These are phyloP conservation scores for Claviceps humidiphila DNA, from an alignment of 2,329 filamentous ascomycete genomes.

Conservation along the genomic window DNA sequence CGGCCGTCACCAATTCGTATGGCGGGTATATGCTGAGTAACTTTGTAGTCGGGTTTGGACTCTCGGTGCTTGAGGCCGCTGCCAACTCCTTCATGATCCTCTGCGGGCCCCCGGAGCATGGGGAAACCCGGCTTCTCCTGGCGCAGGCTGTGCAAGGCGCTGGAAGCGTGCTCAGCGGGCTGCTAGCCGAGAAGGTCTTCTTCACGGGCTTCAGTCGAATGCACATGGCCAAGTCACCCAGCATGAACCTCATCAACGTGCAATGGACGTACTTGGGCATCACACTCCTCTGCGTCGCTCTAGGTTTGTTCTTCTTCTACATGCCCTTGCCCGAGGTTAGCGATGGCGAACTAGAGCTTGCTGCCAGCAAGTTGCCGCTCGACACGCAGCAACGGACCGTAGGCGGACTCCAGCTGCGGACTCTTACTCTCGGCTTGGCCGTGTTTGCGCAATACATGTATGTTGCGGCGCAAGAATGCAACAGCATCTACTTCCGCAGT, in stretches of 20 bases:
- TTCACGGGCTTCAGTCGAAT: slow-evolving; percentile 44
- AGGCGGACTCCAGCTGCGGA: slow-evolving; percentile 39
- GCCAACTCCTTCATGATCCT: slow-evolving; percentile 63
- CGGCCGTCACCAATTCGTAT: slow-evolving; percentile 60
- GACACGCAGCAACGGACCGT: slow-evolving; percentile 35
- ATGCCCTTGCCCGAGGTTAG: slow-evolving; percentile 51
- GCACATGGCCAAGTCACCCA: slow-evolving; percentile 11
- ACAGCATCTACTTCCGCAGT: slow-evolving; percentile 46
- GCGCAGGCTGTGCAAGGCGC: slow-evolving; percentile 68
- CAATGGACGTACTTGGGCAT: slow-evolving; percentile 82
- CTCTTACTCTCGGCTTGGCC: slow-evolving; percentile 51
- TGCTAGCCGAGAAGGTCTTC: slow-evolving; percentile 62
- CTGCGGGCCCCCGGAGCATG: slow-evolving; percentile 60
- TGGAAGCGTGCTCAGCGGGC: slow-evolving; percentile 56
- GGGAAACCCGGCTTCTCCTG: slow-evolving; percentile 61
- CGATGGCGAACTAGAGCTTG: slow-evolving; percentile 39
- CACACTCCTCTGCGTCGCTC: slow-evolving; percentile 56
- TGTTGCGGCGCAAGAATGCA: slow-evolving; percentile 57
- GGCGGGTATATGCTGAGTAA: slow-evolving; percentile 63
- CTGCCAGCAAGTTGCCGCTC: slow-evolving; percentile 33
- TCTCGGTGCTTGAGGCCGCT: slow-evolving; percentile 66
- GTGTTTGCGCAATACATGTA: slow-evolving; percentile 69
- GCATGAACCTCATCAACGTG: slow-evolving; percentile 51
- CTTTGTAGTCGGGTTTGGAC: slow-evolving; percentile 64
- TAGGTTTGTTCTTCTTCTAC: slow-evolving; percentile 58